Base-by-base conservation (phyloP, 2,329 filamentous ascomycete genomes). In the Calonectria montana region DNA sequence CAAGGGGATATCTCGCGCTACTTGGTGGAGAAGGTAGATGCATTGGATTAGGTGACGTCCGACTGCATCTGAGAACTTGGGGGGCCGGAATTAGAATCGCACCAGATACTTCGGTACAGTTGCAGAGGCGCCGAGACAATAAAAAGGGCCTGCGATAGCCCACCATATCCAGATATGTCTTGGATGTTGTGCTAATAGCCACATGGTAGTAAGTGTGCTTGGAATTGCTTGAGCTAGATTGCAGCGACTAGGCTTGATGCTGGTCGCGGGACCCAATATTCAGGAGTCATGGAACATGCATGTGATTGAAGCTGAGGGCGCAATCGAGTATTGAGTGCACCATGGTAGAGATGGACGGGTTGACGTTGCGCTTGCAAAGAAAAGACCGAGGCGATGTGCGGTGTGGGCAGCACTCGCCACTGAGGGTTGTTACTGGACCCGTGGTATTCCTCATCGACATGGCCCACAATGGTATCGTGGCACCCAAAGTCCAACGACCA, bases 151-250 rank as follows among this genome's bases (percentile, higher is more conserved):
- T 64, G 15, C 45, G 41, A 35, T 68, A 59, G 47, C 69, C 69
- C 43, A 53, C 57, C 57, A 71, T 59, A 50, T 45, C 65, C 35
- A 68, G 47, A 64, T 48, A 69, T 78, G 73, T 78, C 77, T 79
- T 73, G 72, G 62, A 72, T 69, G 67, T 64, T 21, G 70, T 74
- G 73, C 67, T 21, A 57, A 67, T 53, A 69, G 67, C 73, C 72
- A 77, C 74, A 78, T 76, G 71, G 66, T 67, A 66, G 69, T 61
- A 73, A 70, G 47, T 68, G 64, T 71, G 61, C 50, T 70, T 66
- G 59, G 67, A 48, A 63, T 48, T 66, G 65, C 53, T 63, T 43
- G 55, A 29, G 63, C 55, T 71, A 53, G 57, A 29, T 43, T 10
- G 45, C 69, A 50, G 50, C 31, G 48, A 27, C 10, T 15, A 18